Conservation (phyloP, 176 grass and related monocot species). For the Olyra latifolia region DNA sequence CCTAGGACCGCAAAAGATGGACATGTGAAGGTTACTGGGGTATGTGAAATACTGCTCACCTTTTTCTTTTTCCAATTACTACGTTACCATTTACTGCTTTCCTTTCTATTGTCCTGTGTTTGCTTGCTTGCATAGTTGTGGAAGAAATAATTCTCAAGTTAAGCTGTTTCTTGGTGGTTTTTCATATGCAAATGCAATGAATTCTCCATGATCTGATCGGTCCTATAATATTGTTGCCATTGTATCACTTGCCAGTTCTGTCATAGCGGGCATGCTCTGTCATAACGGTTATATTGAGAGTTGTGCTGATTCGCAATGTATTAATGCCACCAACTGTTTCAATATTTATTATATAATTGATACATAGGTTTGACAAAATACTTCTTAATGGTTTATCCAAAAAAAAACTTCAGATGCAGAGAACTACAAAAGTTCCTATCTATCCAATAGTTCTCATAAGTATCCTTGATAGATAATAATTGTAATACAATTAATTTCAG, state of each 20-base stretch:
- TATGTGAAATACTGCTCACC: slow-evolving; percentile 39
- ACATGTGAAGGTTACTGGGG: slow-evolving; percentile 92
- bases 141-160: slow-evolving; percentile 16
- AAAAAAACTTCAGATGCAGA: background rate
- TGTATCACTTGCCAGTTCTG: slow-evolving; percentile 2
- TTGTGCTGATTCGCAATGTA: background rate
- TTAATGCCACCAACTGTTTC: background rate
- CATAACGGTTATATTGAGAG: background rate
- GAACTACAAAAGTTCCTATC: background rate
- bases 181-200: background rate
- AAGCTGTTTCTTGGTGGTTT: background rate
- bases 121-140: background rate
- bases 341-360: background rate
- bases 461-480: background rate
- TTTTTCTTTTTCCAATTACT: slow-evolving; percentile 1
- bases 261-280: too few species aligned
- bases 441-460: background rate
- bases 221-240: background rate
- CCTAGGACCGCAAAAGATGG: slow-evolving; percentile 82
- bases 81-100: background rate
- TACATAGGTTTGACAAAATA: background rate
- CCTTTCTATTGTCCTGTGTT: background rate
- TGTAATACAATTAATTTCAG: background rate
- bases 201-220: background rate
- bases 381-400: background rate